These are phyloP conservation scores for Komagataella pseudopastoris DNA, from an alignment of 805 yeast species.

Conservation along the genomic window DNA sequence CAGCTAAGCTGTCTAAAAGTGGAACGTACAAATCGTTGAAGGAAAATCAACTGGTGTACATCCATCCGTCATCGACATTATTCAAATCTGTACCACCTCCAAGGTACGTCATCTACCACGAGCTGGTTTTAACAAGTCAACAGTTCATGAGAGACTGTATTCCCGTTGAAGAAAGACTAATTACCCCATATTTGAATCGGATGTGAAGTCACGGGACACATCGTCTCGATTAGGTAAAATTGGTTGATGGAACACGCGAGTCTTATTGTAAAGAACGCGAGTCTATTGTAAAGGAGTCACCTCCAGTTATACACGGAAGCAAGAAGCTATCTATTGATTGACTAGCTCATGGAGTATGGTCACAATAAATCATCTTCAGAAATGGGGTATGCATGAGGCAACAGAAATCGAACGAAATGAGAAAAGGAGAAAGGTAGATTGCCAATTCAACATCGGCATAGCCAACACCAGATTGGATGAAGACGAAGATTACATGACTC, in stretches of 20 bases:
- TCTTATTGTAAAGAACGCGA: not conserved
- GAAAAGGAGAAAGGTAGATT: not conserved
- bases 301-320: not conserved
- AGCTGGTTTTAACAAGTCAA: conserved; percentile 69
- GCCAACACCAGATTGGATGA: not conserved
- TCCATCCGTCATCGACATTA: conserved; percentile 80
- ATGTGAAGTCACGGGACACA: not conserved
- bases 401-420: not conserved
- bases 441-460: not conserved
- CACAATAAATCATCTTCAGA: not conserved
- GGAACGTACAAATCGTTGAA: conserved; percentile 59
- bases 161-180: conserved; percentile 40
- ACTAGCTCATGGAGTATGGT: not conserved
- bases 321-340: not conserved
- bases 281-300: not conserved
- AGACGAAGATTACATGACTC: not conserved
- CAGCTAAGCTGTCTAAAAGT: conserved; percentile 40
- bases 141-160: conserved; percentile 82
- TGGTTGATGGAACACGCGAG: not conserved
- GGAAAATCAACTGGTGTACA: conserved; percentile 56
- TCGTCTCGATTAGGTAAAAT: not conserved
- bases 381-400: not conserved
- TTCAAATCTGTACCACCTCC: conserved; percentile 59
- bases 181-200: not conserved
- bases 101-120: conserved; percentile 64